Conservation (phyloP, 768 basidiomycete species). For the Filobasidium wieringae region DNA sequence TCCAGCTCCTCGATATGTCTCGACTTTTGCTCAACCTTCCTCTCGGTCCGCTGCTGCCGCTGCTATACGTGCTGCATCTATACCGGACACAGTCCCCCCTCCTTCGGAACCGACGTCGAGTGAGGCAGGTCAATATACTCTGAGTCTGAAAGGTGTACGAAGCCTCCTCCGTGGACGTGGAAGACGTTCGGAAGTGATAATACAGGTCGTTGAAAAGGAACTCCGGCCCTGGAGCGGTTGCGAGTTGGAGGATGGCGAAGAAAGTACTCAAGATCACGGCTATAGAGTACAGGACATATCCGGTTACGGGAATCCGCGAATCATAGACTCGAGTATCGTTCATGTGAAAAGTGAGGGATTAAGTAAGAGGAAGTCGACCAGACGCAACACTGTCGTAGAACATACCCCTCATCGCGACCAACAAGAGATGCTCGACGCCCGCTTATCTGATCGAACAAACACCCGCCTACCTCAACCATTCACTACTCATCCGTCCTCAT, state of each 20-base stretch:
- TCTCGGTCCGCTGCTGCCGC: constrained; percentile 1
- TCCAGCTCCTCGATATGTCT: constrained; percentile 15
- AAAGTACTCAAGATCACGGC: not conserved
- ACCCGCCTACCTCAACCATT: constrained; percentile 1
- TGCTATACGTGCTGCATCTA: constrained; percentile 2
- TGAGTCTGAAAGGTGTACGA: constrained; percentile 32
- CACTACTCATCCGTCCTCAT: not conserved
- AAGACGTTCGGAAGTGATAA: constrained; percentile 26
- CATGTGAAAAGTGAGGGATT: not conserved
- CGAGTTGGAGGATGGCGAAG: constrained; percentile 14
- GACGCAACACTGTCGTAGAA: not conserved
- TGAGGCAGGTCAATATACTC: constrained; percentile 28
- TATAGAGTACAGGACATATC: not conserved
- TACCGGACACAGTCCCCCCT: constrained; percentile 14
- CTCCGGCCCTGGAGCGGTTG: constrained; percentile 25
- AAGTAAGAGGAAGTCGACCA: not conserved
- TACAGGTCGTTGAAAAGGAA: constrained; percentile 21
- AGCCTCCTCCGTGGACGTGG: constrained; percentile 27
- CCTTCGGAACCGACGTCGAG: constrained; percentile 22
- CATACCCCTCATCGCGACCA: not conserved
- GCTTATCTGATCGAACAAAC: not conserved
- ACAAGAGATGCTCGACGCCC: not conserved
- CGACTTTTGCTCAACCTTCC: constrained; percentile 21
- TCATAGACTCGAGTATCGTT: constrained; percentile 5
- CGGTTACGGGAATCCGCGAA: constrained; percentile 9